phyloP scores from a whole-genome alignment of 306 rosid genomes.

The Psophocarpus tetragonolobus region DNA sequence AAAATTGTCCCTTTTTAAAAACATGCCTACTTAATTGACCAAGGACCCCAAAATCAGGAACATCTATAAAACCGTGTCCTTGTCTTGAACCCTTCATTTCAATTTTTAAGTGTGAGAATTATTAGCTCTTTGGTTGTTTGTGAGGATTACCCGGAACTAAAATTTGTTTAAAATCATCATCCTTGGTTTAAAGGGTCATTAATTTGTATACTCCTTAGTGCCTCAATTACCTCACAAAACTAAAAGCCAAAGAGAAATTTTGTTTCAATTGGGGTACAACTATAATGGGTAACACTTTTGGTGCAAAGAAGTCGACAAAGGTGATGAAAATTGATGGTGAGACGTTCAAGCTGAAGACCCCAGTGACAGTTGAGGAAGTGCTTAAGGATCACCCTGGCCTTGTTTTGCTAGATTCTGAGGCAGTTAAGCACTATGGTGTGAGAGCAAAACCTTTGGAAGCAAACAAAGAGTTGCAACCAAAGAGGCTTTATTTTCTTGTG shows the following conservation, averaged over 20 bases:
- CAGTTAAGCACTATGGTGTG: constrained; percentile 79
- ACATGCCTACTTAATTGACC: constrained; percentile 79
- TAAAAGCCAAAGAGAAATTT: background rate
- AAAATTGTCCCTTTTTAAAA: constrained; percentile 24
- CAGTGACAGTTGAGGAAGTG: constrained; percentile 61
- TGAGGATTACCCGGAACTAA: constrained; percentile 17
- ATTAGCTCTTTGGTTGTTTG: constrained; percentile 15
- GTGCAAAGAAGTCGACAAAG: constrained; percentile 67
- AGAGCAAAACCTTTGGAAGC: constrained; percentile 73
- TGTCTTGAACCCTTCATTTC: constrained; percentile 36
- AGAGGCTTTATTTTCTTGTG: constrained; percentile 79
- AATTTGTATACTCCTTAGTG: background rate
- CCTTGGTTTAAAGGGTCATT: background rate
- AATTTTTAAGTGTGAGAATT: background rate
- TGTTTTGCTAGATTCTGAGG: constrained; percentile 76
- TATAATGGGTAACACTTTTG: constrained; percentile 84
- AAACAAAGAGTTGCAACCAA: constrained; percentile 54
- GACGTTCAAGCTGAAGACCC: constrained; percentile 67
- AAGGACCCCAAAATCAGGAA: constrained; percentile 9
- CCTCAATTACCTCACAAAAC: constrained; percentile 4
- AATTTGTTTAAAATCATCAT: background rate
- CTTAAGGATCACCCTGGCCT: constrained; percentile 71
- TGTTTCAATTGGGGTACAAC: background rate
- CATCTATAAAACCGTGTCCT: constrained; percentile 38
- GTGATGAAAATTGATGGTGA: constrained; percentile 83